Conservation (phyloP, 208 protist species). For the Trypanosoma caninum region DNA sequence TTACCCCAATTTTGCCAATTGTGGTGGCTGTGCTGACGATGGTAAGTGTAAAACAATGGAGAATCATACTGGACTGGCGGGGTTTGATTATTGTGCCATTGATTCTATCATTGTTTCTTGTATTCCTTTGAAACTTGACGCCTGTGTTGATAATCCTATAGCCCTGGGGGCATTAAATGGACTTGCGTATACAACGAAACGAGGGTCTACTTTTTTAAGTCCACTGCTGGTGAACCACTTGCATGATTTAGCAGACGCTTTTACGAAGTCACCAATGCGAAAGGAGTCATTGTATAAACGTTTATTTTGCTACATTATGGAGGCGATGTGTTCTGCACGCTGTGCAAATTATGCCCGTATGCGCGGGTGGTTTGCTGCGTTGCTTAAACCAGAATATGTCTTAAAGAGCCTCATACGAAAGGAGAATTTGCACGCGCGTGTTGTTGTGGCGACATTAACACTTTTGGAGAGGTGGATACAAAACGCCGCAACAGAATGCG, state of each 20-base stretch:
- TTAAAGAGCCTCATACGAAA: conserved; percentile 70
- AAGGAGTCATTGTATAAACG: conserved; percentile 65
- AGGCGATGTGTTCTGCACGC: conserved; percentile 66
- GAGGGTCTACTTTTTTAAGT: conserved; percentile 40
- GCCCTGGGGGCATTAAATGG: conserved; percentile 65
- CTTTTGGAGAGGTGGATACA: conserved; percentile 76
- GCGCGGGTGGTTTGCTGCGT: conserved; percentile 69
- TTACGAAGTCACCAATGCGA: conserved; percentile 48
- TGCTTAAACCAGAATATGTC: conserved; percentile 76
- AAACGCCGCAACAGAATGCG: conserved; percentile 46
- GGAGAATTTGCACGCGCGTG: conserved; percentile 67
- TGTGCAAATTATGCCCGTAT: conserved; percentile 60
- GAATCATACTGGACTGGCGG: conserved; percentile 32
- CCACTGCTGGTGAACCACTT: conserved; percentile 54
- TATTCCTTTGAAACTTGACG: conserved; percentile 55
- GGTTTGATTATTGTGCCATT: conserved; percentile 57
- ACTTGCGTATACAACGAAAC: conserved; percentile 52
- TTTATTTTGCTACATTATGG: conserved; percentile 62
- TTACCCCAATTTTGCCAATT: background rate
- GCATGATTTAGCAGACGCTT: conserved; percentile 70
- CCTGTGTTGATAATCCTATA: conserved; percentile 52
- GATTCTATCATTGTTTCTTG: conserved; percentile 53
- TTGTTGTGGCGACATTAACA: conserved; percentile 64
- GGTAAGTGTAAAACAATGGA: conserved; percentile 13
- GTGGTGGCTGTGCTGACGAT: conserved; percentile 2